Conservation (phyloP, 495 filamentous ascomycete genomes). For the Aspergillus nanangensis region DNA sequence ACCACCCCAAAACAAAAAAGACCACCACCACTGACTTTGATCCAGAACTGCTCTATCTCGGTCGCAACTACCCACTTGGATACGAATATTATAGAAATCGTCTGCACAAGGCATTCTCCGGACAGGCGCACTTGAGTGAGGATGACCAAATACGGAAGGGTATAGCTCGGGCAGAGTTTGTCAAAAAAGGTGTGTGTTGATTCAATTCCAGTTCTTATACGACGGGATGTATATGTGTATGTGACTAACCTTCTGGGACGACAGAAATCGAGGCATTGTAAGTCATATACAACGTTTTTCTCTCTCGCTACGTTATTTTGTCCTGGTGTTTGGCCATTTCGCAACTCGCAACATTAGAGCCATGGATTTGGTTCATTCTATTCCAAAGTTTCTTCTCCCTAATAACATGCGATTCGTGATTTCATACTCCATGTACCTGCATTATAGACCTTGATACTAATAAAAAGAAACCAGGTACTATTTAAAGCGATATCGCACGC, state of each 20-base stretch:
- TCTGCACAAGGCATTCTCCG: conserved; percentile 79
- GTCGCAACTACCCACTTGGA: conserved; percentile 82
- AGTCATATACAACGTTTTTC: too few species aligned
- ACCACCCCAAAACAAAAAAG: not conserved
- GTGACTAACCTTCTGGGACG: too few species aligned
- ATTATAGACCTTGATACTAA: conserved; percentile 20
- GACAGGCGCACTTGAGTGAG: conserved; percentile 64
- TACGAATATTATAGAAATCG: conserved; percentile 78
- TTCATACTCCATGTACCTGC: conserved; percentile 16
- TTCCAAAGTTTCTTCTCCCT: too few species aligned
- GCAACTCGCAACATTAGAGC: too few species aligned
- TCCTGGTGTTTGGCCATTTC: too few species aligned
- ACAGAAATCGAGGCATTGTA: conserved; percentile 88
- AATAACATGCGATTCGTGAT: too few species aligned
- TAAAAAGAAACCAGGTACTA: conserved; percentile 64
- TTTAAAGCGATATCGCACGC: conserved; percentile 85
- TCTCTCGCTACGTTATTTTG: not conserved
- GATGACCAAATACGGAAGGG: conserved; percentile 69
- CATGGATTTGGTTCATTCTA: too few species aligned
- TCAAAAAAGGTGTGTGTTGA: conserved; percentile 70
- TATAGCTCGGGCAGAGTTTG: conserved; percentile 76
- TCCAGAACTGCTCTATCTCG: conserved; percentile 77
- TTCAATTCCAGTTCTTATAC: too few species aligned
- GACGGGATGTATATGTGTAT: too few species aligned
- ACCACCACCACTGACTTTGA: not conserved